A percentile compares a stretch with the other conserved stretches of the same genome.
These are phyloP conservation scores for Megacollybia marginata DNA, from an alignment of 768 basidiomycete species.

Conservation along the genomic window DNA sequence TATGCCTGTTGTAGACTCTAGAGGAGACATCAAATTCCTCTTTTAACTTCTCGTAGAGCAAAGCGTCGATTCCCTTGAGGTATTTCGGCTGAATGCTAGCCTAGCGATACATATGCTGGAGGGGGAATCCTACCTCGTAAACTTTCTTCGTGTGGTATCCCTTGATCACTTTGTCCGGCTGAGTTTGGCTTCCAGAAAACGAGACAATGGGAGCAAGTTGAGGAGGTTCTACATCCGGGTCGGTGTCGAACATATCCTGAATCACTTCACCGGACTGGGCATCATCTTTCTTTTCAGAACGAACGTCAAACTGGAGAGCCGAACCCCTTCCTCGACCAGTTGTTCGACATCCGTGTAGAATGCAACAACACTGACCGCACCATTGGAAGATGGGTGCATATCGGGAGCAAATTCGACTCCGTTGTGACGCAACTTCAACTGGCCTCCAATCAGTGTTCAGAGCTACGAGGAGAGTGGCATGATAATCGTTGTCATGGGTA, in stretches of 20 bases:
- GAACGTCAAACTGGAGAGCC: constrained; percentile 12
- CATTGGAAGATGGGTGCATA: background rate
- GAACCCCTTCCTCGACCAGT: constrained; percentile 7
- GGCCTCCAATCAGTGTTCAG: constrained; percentile 12
- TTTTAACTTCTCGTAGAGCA: constrained; percentile 7
- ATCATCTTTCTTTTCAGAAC: background rate
- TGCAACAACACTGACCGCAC: constrained; percentile 1
- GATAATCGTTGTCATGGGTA: constrained; percentile 12
- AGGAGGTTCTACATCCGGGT: too few species aligned
- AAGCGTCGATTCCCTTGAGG: constrained; percentile 11
- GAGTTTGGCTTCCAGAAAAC: background rate
- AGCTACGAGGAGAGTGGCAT: constrained; percentile 11
- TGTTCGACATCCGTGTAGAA: constrained; percentile 15
- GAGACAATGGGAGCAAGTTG: background rate
- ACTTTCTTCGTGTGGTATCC: background rate
- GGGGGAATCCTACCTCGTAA: constrained; percentile 6
- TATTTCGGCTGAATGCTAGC: constrained; percentile 8
- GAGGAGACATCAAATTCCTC: constrained; percentile 1
- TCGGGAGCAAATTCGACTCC: constrained; percentile 2
- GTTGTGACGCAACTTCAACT: constrained; percentile 8
- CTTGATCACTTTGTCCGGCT: background rate
- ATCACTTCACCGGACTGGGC: background rate
- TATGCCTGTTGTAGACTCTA: background rate
- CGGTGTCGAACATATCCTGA: background rate
- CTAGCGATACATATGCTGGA: constrained; percentile 11